Evolutionary conservation across 768 basidiomycete species (phyloP), one percentile per base, ranked within the genome.

Genomic region (Ramaria rubella): DNA sequence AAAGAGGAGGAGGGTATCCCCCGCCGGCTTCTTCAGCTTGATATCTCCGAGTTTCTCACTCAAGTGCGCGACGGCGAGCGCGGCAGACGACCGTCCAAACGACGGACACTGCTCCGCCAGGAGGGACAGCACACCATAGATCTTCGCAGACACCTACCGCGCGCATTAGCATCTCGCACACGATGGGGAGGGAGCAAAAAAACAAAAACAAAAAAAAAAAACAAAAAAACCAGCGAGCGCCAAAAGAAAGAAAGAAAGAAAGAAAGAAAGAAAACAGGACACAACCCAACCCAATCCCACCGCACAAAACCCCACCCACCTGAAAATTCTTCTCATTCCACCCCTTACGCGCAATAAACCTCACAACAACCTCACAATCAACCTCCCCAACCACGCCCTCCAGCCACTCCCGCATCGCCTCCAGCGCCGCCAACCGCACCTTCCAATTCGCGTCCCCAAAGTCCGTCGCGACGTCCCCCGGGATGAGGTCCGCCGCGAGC

Each of bases 241-340:
- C 21, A 24, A n/a, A 29, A 55, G 38, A 4, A 60, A 40, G 6
- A 17, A 23, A 64, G 70, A 19, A 42, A 19, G 15, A 15, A 15
- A 15, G 38, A 15, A 2, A n/a, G n/a, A n/a, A n/a, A n/a, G n/a
- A n/a, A 38, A 11, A 38, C 36, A 38, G 36, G 36, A 38, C n/a
- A n/a, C 11, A 11, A 38, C n/a, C n/a, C 36, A 38, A 38, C 36
- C n/a, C n/a, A 38, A 11, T 38, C 36, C n/a, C 36, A 11, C n/a
- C 11, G 11, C 17, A 26, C 9, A 48, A n/a, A n/a, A n/a, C n/a
- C 11, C 23, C 43, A n/a, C 70, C 55, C 58, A 89, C 94, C 75
- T 99, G 95, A 62, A 99, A 99, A 65, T 98, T 99, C 77, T 96
- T 98, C 73, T 99, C 96, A n/a, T 78, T 81, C 94, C 93, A 97